A percentile compares a stretch with the other conserved stretches of the same genome.
phyloP scores from a whole-genome alignment of 2,329 filamentous ascomycete genomes.

The Sporothrix inflata region DNA sequence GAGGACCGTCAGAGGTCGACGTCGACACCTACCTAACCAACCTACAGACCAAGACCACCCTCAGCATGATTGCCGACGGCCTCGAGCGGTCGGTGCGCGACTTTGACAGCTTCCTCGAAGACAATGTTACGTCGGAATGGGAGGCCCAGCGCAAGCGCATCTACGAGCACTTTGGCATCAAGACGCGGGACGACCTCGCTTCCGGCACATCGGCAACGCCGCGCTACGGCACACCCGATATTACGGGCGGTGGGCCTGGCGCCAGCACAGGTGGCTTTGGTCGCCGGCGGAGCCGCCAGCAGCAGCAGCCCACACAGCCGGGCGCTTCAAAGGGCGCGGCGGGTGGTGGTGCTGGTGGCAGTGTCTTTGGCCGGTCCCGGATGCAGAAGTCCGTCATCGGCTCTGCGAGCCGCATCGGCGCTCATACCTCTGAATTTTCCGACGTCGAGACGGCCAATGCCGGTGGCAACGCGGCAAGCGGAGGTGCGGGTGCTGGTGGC shows the following conservation, averaged over 20 bases:
- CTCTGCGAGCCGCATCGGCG: slow-evolving; percentile 68
- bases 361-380: slow-evolving; percentile 66
- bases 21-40: slow-evolving; percentile 81
- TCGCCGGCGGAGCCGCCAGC: slow-evolving; percentile 48
- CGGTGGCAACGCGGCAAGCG: not conserved
- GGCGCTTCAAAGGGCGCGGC: slow-evolving; percentile 29
- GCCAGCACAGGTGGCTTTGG: slow-evolving; percentile 63
- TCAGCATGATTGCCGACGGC: slow-evolving; percentile 91
- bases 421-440: slow-evolving; percentile 67
- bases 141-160: slow-evolving; percentile 90
- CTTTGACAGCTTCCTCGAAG: slow-evolving; percentile 91
- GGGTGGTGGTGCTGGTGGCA: slow-evolving; percentile 49
- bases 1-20: slow-evolving; percentile 58
- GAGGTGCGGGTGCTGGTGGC: slow-evolving; percentile 47
- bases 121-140: slow-evolving; percentile 95
- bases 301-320: slow-evolving; percentile 38
- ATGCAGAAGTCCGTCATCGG: slow-evolving; percentile 88
- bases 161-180: slow-evolving; percentile 94
- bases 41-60: slow-evolving; percentile 85
- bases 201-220: slow-evolving; percentile 28
- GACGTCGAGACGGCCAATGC: slow-evolving; percentile 63
- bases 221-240: slow-evolving; percentile 33
- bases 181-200: slow-evolving; percentile 55
- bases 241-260: slow-evolving; percentile 31
- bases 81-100: slow-evolving; percentile 85